Evolutionary conservation across 108 stramenopile species (phyloP).

Genomic region (Fragilariopsis cylindrus): DNA sequence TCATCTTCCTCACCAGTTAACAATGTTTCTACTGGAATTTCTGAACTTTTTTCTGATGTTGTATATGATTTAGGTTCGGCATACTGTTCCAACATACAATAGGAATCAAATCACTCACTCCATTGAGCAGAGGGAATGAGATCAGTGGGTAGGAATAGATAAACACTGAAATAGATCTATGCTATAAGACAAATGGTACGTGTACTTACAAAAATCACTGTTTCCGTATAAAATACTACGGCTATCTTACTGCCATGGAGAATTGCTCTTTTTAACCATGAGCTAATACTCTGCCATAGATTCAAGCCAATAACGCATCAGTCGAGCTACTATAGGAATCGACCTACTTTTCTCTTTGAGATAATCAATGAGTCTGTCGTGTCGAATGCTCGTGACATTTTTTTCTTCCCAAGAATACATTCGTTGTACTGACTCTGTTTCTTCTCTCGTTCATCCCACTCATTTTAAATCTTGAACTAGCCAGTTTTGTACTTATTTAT

Average conservation of each 20-base stretch:
- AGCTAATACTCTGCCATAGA: conserved; percentile 40
- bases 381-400: conserved; percentile 49
- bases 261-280: conserved; percentile 34
- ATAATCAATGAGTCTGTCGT: conserved; percentile 26
- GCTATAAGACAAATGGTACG: not conserved
- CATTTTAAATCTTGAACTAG: no score
- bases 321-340: conserved; percentile 49
- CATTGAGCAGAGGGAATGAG: no score
- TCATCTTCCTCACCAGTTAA: no score
- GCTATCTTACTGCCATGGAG: conserved; percentile 48
- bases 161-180: not conserved
- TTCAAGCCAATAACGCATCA: conserved; percentile 33
- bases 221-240: conserved; percentile 1
- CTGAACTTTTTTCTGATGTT: no score
- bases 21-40: no score
- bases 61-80: no score
- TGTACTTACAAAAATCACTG: not conserved
- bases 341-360: conserved; percentile 18
- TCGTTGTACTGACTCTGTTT: not conserved
- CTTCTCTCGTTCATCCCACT: not conserved
- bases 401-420: not conserved
- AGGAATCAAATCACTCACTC: no score
- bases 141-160: no score
- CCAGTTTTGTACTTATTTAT: no score
- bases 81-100: no score